Base-by-base conservation (phyloP, 306 rosid species). In the Erythrophleum fordii region DNA sequence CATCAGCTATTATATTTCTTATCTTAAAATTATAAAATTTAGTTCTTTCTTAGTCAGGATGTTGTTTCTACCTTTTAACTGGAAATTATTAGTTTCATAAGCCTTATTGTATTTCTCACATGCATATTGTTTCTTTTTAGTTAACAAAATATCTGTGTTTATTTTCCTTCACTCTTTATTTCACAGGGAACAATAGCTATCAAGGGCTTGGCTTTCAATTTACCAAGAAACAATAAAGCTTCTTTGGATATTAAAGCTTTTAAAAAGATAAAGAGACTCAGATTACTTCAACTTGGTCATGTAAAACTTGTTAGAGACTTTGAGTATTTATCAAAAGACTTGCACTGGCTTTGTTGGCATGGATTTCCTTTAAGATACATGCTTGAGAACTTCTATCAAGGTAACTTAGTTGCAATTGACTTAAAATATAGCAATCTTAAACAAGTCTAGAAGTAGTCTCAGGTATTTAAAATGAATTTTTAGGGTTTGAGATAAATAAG, bases 281-380 rank as follows among this genome's bases (percentile, higher is more conserved):
- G 85, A 72, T 76, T 89, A 25, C 74, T 91, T 12, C 76, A 75
- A 37, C 86, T 91, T 6, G 16, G 41, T 25, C 0, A 8, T 18
- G 89, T 85, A 2, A 17, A 61, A 1, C 66, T 87, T 4, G 22
- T 0, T 9, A 86, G 88, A 61, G 77, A 59, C 44, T 85, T 13
- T 70, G 66, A 31, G 48, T 14, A 62, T 70, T 61, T 90, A 70
- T 73, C 86, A 5, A 6, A 83, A 13, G 58, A 80, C 11, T 14
- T 88, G 29, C 81, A 69, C 35, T 88, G 89, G 91, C 0, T 88
- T 12, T 60, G 55, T 78, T 85, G 91, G 91, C 62, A 48, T 16
- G 76, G 78, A 31, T 88, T n/a, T n/a, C n/a, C n/a, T n/a, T n/a
- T n/a, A n/a, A n/a, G n/a, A n/a, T n/a, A n/a, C n/a, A n/a, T n/a